Evolutionary conservation across 306 rosid species (phyloP), one percentile per base, ranked within the genome.

Genomic region (Inga laurina): DNA sequence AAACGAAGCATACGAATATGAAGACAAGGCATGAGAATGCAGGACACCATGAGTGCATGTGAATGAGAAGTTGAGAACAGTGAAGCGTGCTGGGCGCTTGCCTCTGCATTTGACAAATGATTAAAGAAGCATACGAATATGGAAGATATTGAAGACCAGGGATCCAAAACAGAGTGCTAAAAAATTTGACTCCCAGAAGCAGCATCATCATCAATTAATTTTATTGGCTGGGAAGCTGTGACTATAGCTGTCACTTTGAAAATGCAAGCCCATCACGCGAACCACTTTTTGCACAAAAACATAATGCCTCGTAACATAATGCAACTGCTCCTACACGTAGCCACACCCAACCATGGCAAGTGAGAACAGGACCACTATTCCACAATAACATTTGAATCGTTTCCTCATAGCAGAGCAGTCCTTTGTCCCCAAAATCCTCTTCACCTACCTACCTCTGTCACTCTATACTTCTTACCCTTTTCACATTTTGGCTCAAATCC

Each of bases 281-380:
- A 4, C 69, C 21, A 76, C 71, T 66, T 21, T 45, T 56, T 34
- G 39, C 43, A 74, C 49, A 82, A 83, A 77, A 18, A 62, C 87
- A 80, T 91, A 84, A 83, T 82, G 82, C 48, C 73, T 82, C 37
- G 54, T 72, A 77, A 78, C 85, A 81, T 81, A 22, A 35, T 84
- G 74, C 70, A 76, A 64, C 9, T 21, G 52, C 75, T 14, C 19
- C 78, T 74, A 70, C 83, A 74, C 39, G 76, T 79, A 48, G 84
- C 46, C 30, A 72, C 72, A 81, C 71, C 67, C 70, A 27, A 12
- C 19, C 70, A 78, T 78, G 82, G 74, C 52, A 54, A 81, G 81
- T 27, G 73, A 70, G 68, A 59, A 56, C 65, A 77, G 89, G 87
- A 84, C 86, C 88, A 84, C 82, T 59, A 3, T 9, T 61, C 66